These are phyloP conservation scores for Magnaporthiopsis rhizophila DNA, from an alignment of 2,329 filamentous ascomycete genomes.

Conservation along the genomic window DNA sequence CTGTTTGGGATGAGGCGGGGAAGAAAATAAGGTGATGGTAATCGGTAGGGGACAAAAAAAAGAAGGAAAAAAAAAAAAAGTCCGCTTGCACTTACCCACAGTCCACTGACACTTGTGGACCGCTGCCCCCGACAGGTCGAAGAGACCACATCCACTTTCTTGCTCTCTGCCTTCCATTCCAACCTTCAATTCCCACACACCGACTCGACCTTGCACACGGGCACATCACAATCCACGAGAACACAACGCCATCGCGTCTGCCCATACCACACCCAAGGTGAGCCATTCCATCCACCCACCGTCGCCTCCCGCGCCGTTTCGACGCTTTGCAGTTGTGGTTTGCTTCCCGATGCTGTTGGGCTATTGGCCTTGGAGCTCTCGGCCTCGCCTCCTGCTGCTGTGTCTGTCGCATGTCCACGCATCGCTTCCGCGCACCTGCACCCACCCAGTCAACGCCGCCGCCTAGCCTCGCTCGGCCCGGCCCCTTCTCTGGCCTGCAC, in stretches of 20 bases:
- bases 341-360: not conserved
- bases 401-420: constrained; percentile 7
- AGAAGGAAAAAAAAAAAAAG: constrained; percentile 6
- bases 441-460: not conserved
- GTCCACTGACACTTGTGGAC: not conserved
- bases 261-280: constrained; percentile 6
- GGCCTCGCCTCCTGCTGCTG: not conserved
- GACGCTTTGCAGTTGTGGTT: not conserved
- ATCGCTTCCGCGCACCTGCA: not conserved
- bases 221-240: constrained; percentile 7
- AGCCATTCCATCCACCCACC: not conserved
- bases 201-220: constrained; percentile 5
- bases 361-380: not conserved
- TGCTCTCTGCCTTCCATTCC: constrained; percentile 1
- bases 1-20: not conserved
- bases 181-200: constrained; percentile 7
- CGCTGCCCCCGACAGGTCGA: not conserved
- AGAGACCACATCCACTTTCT: constrained; percentile 8
- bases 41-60: not conserved
- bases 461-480: constrained; percentile 1
- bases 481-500: constrained; percentile 2
- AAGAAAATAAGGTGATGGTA: too few species aligned
- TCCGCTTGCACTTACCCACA: constrained; percentile 13
- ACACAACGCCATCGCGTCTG: constrained; percentile 5
- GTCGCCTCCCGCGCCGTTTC: not conserved